Percentiles rank a stretch among this genome's conserved stretches.
Evolutionary conservation across 1,139 yeast genomes (phyloP).

Genomic region (Lipomyces yarrowii): DNA sequence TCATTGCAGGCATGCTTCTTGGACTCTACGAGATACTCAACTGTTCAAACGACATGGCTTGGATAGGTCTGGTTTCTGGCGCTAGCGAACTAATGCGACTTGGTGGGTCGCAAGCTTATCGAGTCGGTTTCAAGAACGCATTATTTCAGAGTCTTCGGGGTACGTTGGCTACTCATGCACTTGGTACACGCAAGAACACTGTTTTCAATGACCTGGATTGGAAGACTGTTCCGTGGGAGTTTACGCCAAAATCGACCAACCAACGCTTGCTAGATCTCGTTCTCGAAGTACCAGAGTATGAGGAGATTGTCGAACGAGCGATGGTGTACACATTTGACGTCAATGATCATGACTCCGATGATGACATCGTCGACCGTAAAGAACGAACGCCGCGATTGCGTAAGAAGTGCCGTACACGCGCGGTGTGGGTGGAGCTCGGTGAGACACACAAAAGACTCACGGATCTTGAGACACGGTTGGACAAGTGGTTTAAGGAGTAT

Average conservation of each 20-base stretch:
- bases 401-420: not conserved
- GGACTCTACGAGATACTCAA: conserved; percentile 18
- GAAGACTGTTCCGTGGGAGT: conserved; percentile 18
- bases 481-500: not conserved
- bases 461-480: not conserved
- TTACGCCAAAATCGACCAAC: not conserved
- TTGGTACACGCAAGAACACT: conserved; percentile 7
- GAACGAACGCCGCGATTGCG: not conserved
- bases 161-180: conserved; percentile 7
- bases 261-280: conserved; percentile 13
- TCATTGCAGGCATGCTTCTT: conserved; percentile 20
- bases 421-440: not conserved
- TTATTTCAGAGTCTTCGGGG: conserved; percentile 20
- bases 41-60: conserved; percentile 8
- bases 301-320: conserved; percentile 6
- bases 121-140: conserved; percentile 8
- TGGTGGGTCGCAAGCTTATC: conserved; percentile 18
- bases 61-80: conserved; percentile 16
- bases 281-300: conserved; percentile 15
- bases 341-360: not conserved
- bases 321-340: not conserved
- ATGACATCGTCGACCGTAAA: not conserved
- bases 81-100: conserved; percentile 18
- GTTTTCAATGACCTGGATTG: conserved; percentile 20
- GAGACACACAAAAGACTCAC: not conserved